Base-by-base conservation (phyloP, 2,329 filamentous ascomycete species). In the Exophiala calicioides region DNA sequence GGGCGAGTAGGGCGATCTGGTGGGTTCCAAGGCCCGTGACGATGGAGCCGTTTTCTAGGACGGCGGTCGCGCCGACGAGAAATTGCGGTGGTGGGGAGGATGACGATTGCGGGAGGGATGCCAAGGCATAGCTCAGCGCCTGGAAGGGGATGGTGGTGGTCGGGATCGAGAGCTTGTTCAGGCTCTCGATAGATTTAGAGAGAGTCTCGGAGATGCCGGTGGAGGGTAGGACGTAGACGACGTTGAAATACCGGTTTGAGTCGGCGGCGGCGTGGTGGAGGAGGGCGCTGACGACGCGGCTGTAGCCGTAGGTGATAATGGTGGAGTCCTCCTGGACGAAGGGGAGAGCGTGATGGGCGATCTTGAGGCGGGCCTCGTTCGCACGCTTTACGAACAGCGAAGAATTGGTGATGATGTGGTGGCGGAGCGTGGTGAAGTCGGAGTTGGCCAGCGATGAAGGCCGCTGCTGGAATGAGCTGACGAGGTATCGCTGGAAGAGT, bases 401-500 rank as follows among this genome's bases (percentile, higher is more conserved):
- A 12, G 88, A 87, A 69, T 96, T 96, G 53, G 82, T 82, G 41
- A 97, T 76, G 20, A 97, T 77, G 70, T 96, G 89, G 62, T 85
- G 82, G 52, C 90, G 79, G 45, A 95, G 86, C 39, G 85, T 81
- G 54, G 90, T 86, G 68, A 97, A 97, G 63, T 86, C 84, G n/a
- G 75, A 77, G 7, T 70, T 53, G 18, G 54, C 49, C 1, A 53
- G 44, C 69, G 2, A 76, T 72, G 16, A 74, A 58, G 19, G 77
- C 60, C 12, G 79, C 74, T 52, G 68, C 65, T 83, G 78, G 59
- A 85, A 67, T 15, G 79, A 89, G 46, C 84, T 82, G 61, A 95
- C 85, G 59, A 98, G 81, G 70, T 95, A 97, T 65, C 91, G 86
- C 66, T 93, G 87, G 75, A 98, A 97, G 49, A 97, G 82, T 67